phyloP scores from a whole-genome alignment of 2,329 filamentous ascomycete genomes.

The Aspergillus sp. region DNA sequence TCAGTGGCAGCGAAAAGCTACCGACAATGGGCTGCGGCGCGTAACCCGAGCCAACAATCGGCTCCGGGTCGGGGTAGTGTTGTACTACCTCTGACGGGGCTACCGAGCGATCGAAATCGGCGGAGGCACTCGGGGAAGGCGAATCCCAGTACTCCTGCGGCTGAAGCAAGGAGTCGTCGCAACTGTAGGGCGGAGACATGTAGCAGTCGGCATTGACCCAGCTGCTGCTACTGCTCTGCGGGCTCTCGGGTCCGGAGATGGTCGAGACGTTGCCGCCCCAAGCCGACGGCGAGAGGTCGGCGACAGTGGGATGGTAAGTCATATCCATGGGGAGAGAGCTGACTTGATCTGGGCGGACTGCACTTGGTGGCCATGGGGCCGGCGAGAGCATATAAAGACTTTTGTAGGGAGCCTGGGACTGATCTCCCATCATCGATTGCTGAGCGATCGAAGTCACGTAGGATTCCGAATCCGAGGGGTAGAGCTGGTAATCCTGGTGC shows the following conservation, averaged over 20 bases:
- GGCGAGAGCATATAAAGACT: neutral
- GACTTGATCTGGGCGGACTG: neutral
- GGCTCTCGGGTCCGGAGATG: conserved; percentile 26
- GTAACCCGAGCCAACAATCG: conserved; percentile 8
- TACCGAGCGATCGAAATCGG: conserved; percentile 12
- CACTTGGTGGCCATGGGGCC: neutral
- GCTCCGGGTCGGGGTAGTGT: conserved; percentile 22
- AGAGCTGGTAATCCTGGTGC: conserved; percentile 8
- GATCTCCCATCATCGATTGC: neutral
- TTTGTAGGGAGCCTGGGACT: neutral
- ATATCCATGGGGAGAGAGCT: neutral
- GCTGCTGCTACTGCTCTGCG: conserved; percentile 17
- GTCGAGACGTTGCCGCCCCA: conserved; percentile 24
- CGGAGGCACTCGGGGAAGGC: conserved; percentile 15
- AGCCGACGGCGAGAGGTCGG: conserved; percentile 9
- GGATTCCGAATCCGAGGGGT: neutral
- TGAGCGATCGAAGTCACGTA: neutral
- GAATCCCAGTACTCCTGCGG: conserved; percentile 13
- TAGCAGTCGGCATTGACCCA: conserved; percentile 19
- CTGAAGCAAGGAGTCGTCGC: conserved; percentile 18
- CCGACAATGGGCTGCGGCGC: neutral
- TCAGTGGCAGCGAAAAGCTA: neutral
- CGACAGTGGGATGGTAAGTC: neutral
- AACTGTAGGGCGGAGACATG: conserved; percentile 18
- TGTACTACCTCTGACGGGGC: conserved; percentile 15